phyloP scores from a whole-genome alignment of 176 grass and related monocot species.

The Carex cristatella region DNA sequence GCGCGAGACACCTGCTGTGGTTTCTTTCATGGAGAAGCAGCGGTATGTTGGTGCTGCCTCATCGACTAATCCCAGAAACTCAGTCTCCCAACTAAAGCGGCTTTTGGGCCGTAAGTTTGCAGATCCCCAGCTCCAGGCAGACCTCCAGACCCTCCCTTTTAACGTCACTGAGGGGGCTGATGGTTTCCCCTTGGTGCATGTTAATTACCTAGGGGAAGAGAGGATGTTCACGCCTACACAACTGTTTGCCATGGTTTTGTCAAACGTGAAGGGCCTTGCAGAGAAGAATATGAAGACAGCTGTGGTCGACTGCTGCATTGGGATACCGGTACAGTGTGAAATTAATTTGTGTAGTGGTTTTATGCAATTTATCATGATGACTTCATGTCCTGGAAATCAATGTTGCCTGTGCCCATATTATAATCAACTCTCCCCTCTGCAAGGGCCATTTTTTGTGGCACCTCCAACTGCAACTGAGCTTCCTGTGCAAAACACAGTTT shows the following conservation, averaged over 20 bases:
- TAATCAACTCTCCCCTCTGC: too few species aligned
- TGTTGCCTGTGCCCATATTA: too few species aligned
- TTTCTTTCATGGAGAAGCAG: slow-evolving; percentile 92
- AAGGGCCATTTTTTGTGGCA: background rate
- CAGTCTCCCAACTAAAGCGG: slow-evolving; percentile 85
- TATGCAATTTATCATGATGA: background rate
- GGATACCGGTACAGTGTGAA: slow-evolving; percentile 36
- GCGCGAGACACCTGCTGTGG: slow-evolving; percentile 74
- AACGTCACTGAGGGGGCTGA: slow-evolving; percentile 58
- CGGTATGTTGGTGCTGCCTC: slow-evolving; percentile 65
- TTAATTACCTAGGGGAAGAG: slow-evolving; percentile 50
- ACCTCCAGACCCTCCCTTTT: slow-evolving; percentile 53
- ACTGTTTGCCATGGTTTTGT: slow-evolving; percentile 76
- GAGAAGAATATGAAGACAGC: slow-evolving; percentile 51
- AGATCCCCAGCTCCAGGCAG: slow-evolving; percentile 62
- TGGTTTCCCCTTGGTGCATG: slow-evolving; percentile 60
- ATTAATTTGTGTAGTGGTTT: background rate
- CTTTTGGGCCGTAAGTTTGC: slow-evolving; percentile 52
- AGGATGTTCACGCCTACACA: slow-evolving; percentile 57
- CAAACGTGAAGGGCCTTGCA: slow-evolving; percentile 69
- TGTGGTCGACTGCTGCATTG: slow-evolving; percentile 83
- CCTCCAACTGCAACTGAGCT: background rate
- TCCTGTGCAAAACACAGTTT: background rate
- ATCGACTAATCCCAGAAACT: slow-evolving; percentile 84
- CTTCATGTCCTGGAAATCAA: background rate